Conservation (phyloP, 768 basidiomycete genomes). For the Leucosporidium yakuticum region DNA sequence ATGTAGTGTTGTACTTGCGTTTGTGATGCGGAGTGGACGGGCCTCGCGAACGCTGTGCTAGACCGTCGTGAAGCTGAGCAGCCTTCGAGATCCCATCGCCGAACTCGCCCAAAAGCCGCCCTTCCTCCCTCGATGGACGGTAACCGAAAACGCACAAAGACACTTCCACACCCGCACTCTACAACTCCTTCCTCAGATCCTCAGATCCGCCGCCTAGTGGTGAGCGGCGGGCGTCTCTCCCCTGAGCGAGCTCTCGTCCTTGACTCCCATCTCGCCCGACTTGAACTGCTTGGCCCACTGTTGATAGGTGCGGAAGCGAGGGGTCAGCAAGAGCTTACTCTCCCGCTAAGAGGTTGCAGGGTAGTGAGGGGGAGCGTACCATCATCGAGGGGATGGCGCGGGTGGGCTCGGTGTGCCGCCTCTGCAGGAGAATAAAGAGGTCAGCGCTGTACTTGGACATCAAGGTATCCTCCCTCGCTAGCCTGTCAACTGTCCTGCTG, state of each 20-base stretch:
- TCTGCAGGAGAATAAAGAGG: conserved; percentile 45
- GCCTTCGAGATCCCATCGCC: no score
- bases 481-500: background rate
- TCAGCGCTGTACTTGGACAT: background rate
- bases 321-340: background rate
- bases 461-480: background rate
- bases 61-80: no score
- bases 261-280: conserved; percentile 38
- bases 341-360: background rate
- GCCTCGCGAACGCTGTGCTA: no score
- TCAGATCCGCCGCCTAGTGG: background rate
- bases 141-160: no score
- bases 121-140: no score
- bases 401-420: conserved; percentile 56
- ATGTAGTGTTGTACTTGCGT: no score
- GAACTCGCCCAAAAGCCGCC: no score
- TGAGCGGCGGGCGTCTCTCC: conserved; percentile 12
- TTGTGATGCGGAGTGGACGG: no score
- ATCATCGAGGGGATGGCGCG: conserved; percentile 72
- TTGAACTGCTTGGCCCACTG: conserved; percentile 56
- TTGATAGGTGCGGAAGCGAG: background rate
- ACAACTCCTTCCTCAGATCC: background rate
- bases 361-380: conserved; percentile 49
- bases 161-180: background rate
- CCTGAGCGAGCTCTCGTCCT: conserved; percentile 30